phyloP scores from a whole-genome alignment of 805 yeast species.

The Candida corydali region DNA sequence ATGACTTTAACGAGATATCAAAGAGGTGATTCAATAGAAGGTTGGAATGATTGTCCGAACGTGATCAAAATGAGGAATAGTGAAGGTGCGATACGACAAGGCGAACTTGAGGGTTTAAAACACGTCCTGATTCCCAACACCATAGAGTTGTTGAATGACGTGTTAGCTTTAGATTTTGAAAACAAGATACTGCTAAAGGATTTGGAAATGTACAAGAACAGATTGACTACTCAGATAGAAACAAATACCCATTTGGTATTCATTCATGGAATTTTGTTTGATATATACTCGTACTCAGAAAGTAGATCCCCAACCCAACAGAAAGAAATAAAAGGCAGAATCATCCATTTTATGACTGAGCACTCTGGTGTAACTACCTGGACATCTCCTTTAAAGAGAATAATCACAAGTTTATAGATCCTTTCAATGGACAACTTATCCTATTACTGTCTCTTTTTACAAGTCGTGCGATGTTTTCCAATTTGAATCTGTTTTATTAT shows the following conservation, averaged over 20 bases:
- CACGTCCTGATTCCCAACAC: neutral
- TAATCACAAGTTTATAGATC: conserved; percentile 20
- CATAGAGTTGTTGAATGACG: conserved; percentile 8
- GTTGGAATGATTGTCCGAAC: conserved; percentile 63
- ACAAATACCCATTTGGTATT: conserved; percentile 11
- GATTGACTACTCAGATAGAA: conserved; percentile 19
- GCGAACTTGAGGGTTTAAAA: neutral
- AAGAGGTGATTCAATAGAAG: conserved; percentile 38
- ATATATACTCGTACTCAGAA: neutral
- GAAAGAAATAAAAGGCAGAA: conserved; percentile 25
- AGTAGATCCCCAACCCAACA: conserved; percentile 5
- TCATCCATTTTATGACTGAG: conserved; percentile 52
- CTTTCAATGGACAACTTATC: no score
- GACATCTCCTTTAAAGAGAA: conserved; percentile 64
- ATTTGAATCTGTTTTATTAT: no score
- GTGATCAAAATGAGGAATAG: neutral
- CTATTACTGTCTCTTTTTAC: no score
- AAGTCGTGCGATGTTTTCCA: no score
- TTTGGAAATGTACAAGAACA: conserved; percentile 39
- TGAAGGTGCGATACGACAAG: neutral
- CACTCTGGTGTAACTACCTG: conserved; percentile 58
- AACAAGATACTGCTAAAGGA: conserved; percentile 36
- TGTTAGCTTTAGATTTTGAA: conserved; percentile 14
- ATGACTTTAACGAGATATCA: conserved; percentile 34
- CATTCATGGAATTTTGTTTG: conserved; percentile 10